Evolutionary conservation across 805 yeast species (phyloP), one percentile per base, ranked within the genome.

Genomic region (Kuraishia cidri): DNA sequence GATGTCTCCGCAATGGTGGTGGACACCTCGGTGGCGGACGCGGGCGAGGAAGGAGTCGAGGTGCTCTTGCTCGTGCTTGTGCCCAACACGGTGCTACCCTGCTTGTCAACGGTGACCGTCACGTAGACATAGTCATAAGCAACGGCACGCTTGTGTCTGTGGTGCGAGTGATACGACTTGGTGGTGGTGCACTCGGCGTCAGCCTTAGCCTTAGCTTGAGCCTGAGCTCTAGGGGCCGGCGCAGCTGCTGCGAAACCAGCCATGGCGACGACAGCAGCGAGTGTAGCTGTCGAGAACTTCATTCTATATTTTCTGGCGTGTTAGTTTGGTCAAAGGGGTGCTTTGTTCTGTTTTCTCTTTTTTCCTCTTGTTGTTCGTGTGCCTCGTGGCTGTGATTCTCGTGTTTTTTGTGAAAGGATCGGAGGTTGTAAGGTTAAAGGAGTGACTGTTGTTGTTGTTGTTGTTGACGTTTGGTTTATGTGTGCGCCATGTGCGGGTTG

Each of bases 81-180:
- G 31, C 38, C 40, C 17, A 42, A 33, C 37, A 70, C 48, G 30
- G 74, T 64, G 36, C 56, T 45, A 39, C 74, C 75, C n/a, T 59
- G 51, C 30, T 57, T 65, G 39, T 68, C 64, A 32, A 71, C 77
- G 17, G 72, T 63, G 32, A 72, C 69, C 21, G 77, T 70, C 44
- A 72, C 70, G 50, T 72, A 69, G 23, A 57, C 58, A 33, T 60
- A 60, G 33, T 58, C 62, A 32, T 62, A 56, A 17, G 64, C 79
- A 41, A 66, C 69, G 30, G 72, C 78, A 62, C 75, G 69, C 56
- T 64, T 74, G 56, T 68, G 78, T 52, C 60, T 71, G 60, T 69
- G 79, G 61, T 78, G 81, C 37, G 66, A 65, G 60, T 76, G 83
- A 48, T 56, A 53, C 17, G 44, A 16, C 21, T 34, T 51, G 11